Conservation (phyloP, 2,329 filamentous ascomycete genomes). For the Penicillium paneum region DNA sequence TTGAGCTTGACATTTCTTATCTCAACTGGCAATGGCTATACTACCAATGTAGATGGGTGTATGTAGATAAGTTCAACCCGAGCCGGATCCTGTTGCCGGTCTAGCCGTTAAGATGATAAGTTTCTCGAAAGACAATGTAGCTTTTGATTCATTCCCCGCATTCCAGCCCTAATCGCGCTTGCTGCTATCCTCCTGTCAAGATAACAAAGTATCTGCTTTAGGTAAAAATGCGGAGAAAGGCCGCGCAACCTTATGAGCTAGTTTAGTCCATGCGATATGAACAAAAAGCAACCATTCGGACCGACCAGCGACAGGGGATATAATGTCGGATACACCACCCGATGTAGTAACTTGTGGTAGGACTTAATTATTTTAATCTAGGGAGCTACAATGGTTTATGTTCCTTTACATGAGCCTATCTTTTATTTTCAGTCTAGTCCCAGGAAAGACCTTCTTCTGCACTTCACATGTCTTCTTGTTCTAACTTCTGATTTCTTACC, state of each 20-base stretch:
- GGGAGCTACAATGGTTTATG: background rate
- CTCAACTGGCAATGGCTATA: background rate
- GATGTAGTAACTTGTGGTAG: background rate
- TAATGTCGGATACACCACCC: background rate
- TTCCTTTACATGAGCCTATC: background rate
- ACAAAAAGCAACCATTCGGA: slow-evolving; percentile 5
- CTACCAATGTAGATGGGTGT: background rate
- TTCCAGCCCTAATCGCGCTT: background rate
- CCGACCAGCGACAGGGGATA: slow-evolving; percentile 1
- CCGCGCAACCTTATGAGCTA: background rate
- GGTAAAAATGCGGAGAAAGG: slow-evolving; percentile 19
- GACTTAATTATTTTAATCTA: background rate
- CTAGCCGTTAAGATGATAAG: background rate
- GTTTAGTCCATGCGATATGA: background rate
- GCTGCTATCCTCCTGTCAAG: background rate
- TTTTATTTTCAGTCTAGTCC: background rate
- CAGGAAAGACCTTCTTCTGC: background rate
- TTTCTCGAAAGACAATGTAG: background rate
- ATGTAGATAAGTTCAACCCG: background rate
- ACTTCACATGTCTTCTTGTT: background rate
- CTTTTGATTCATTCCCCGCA: background rate
- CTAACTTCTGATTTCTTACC: background rate
- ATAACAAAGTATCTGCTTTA: slow-evolving; percentile 12
- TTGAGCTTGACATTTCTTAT: background rate
- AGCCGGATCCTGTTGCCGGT: background rate